These are phyloP conservation scores for Boletus semigastroideus DNA, from an alignment of 1,284 basidiomycete genomes.

Conservation along the genomic window DNA sequence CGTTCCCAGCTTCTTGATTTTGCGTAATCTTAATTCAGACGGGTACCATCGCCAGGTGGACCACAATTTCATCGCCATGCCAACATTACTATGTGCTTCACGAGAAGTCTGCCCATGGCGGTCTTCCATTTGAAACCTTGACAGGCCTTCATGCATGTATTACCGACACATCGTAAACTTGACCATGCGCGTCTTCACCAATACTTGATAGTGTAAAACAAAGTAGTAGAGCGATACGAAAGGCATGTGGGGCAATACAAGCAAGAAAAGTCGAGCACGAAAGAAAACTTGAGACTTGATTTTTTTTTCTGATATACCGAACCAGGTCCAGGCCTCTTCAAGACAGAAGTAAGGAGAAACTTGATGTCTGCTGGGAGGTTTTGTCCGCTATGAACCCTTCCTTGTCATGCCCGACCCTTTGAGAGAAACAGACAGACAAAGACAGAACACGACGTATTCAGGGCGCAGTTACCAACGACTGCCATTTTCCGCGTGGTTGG, in stretches of 20 bases:
- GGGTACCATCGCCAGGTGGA: neutral
- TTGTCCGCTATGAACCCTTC: constrained; percentile 39
- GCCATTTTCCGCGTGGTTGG: constrained; percentile 35
- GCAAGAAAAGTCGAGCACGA: constrained; percentile 37
- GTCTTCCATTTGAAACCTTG: constrained; percentile 26
- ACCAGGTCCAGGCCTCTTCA: constrained; percentile 37
- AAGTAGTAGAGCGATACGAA: constrained; percentile 41
- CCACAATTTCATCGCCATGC: constrained; percentile 9
- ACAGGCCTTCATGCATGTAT: constrained; percentile 35
- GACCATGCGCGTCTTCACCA: constrained; percentile 39
- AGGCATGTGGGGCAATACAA: constrained; percentile 35
- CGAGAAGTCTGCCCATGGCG: constrained; percentile 8
- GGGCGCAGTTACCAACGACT: constrained; percentile 43
- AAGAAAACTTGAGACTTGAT: constrained; percentile 48
- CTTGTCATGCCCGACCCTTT: constrained; percentile 33
- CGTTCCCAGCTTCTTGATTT: constrained; percentile 16
- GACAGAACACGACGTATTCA: constrained; percentile 24
- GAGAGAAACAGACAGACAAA: constrained; percentile 30
- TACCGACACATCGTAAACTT: constrained; percentile 37
- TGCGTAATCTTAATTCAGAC: constrained; percentile 29
- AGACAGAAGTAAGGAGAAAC: constrained; percentile 39
- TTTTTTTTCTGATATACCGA: constrained; percentile 42
- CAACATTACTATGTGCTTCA: constrained; percentile 13
- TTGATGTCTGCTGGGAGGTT: constrained; percentile 28
- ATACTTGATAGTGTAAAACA: constrained; percentile 42